These are phyloP conservation scores for Leccinum angustisporum DNA, from an alignment of 1,284 basidiomycete genomes.

Conservation along the genomic window DNA sequence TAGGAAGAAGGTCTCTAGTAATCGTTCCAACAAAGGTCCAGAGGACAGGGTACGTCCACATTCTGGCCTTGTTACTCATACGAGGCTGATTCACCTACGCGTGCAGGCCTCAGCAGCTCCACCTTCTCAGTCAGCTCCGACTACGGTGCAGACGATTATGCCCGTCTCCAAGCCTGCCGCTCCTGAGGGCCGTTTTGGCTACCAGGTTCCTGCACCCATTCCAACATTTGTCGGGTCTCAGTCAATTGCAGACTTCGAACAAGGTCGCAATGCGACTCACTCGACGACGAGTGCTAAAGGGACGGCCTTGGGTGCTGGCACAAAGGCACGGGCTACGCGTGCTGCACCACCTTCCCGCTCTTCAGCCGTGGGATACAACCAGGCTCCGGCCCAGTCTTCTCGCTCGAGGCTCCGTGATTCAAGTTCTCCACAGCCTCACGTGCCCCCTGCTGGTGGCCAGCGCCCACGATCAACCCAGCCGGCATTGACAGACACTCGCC, in stretches of 20 bases:
- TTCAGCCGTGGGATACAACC: no score
- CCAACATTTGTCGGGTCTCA: neutral
- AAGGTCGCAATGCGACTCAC: neutral
- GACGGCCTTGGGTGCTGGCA: no score
- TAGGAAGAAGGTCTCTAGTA: neutral
- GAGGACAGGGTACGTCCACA: neutral
- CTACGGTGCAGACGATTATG: neutral
- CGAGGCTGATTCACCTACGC: neutral
- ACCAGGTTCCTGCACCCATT: neutral
- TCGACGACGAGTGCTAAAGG: neutral
- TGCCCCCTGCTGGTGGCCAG: no score
- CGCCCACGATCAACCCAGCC: no score
- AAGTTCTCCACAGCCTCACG: no score
- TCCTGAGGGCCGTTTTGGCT: neutral
- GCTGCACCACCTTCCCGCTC: no score
- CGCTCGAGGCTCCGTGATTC: no score
- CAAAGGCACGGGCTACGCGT: no score
- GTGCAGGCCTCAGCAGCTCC: slow-evolving; percentile 60
- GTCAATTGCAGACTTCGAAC: neutral
- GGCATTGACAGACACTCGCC: no score
- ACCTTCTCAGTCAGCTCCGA: slow-evolving; percentile 42
- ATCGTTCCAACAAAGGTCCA: slow-evolving; percentile 60
- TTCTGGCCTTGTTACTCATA: neutral
- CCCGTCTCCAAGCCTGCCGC: neutral
- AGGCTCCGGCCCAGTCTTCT: no score